phyloP scores from a whole-genome alignment of 805 yeast species.

The Ogataea kodamae region DNA sequence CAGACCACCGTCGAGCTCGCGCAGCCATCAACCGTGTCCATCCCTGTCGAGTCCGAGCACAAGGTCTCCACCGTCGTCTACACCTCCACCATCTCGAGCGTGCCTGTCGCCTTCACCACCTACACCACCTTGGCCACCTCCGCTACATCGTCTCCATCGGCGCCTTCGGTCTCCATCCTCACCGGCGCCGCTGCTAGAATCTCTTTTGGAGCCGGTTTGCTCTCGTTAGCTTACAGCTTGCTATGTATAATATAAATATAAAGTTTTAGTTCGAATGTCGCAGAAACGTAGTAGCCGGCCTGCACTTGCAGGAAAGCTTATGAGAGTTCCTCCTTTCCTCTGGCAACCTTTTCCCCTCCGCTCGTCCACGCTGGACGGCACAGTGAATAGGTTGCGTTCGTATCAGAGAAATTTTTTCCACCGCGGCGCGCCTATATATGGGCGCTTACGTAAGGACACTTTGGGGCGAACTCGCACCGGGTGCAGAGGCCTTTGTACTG shows the following conservation, averaged over 20 bases:
- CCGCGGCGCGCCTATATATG: conserved; percentile 1
- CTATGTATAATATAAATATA: conserved; percentile 13
- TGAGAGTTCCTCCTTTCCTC: conserved; percentile 37
- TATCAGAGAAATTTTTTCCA: conserved; percentile 27
- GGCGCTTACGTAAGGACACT: conserved; percentile 29
- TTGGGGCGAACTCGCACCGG: conserved; percentile 48
- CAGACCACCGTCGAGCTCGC: conserved; percentile 21
- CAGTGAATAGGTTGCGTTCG: conserved; percentile 46
- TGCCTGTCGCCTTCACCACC: conserved; percentile 27
- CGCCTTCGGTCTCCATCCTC: conserved; percentile 15
- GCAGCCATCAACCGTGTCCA: conserved; percentile 19
- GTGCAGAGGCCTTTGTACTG: conserved; percentile 44
- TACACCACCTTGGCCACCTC: conserved; percentile 14
- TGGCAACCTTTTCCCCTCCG: conserved; percentile 47
- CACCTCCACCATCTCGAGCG: conserved; percentile 27
- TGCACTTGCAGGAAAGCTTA: conserved; percentile 30
- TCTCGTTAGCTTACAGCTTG: conserved; percentile 13
- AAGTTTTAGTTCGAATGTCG: too few species aligned
- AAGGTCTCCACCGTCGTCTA: conserved; percentile 18
- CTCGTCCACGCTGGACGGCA: conserved; percentile 37
- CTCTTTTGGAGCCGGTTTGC: conserved; percentile 10
- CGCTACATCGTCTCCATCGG: conserved; percentile 6
- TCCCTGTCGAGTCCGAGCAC: conserved; percentile 18
- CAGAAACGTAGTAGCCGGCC: conserved; percentile 41
- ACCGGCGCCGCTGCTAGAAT: conserved; percentile 17